Percentiles rank a stretch among this genome's conserved stretches.
Conservation (phyloP, 2,329 filamentous ascomycete genomes). For the Aspergillus spinulosporus region DNA sequence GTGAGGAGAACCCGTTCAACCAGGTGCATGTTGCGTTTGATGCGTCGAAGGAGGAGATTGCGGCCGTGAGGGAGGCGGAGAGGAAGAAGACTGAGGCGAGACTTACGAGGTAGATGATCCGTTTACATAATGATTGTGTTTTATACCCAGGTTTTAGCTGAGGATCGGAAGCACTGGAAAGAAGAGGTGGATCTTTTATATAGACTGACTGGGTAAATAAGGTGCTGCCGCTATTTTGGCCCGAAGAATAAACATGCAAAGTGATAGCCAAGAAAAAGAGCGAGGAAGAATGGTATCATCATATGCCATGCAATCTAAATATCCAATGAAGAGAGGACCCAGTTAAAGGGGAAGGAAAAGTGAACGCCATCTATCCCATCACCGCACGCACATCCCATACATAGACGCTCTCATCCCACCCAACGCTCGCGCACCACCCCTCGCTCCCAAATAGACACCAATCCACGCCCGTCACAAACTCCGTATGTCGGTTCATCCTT, state of each 20-base stretch:
- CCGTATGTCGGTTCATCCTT: constrained; percentile 87
- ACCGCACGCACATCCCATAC: constrained; percentile 83
- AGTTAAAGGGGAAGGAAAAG: constrained; percentile 4
- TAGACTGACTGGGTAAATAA: constrained; percentile 1
- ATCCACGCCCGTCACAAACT: constrained; percentile 94
- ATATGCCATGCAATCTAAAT: constrained; percentile 25
- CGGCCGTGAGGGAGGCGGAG: constrained; percentile 65
- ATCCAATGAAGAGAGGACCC: constrained; percentile 21
- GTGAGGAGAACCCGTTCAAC: constrained; percentile 93
- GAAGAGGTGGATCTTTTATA: constrained; percentile 2
- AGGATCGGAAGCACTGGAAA: neutral
- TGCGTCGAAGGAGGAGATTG: constrained; percentile 73
- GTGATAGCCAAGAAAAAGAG: neutral
- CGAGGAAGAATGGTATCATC: constrained; percentile 19
- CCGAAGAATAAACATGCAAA: neutral
- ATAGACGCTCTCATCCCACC: constrained; percentile 89
- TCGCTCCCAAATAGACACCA: constrained; percentile 97
- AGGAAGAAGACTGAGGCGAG: constrained; percentile 72
- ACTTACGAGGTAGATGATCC: constrained; percentile 43
- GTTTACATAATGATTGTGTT: constrained; percentile 5
- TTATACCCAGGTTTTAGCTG: constrained; percentile 13
- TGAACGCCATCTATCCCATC: constrained; percentile 46
- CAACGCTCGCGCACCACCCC: constrained; percentile 91
- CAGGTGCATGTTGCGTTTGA: constrained; percentile 77
- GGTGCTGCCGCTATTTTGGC: neutral